Base-by-base conservation (phyloP, 2,329 filamentous ascomycete species). In the Fusarium nodosum region DNA sequence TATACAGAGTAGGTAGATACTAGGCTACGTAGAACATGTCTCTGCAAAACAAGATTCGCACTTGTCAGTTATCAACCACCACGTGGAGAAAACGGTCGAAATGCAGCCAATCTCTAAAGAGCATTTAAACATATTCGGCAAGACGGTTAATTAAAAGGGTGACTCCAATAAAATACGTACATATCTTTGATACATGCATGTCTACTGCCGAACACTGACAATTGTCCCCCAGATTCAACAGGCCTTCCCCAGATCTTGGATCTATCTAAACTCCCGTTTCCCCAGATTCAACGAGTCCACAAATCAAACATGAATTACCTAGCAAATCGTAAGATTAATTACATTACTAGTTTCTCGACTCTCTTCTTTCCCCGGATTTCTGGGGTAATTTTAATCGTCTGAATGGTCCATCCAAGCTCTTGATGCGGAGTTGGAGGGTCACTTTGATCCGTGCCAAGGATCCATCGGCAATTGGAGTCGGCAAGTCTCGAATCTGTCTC, bases 381-480 rank as follows among this genome's bases (percentile, higher is more conserved):
- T 57, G 62, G 63, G 66, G 59, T 68, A 56, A 47, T 58, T 52
- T 47, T 28, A 28, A 13, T 36, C 36, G 26, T 44, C 31, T 68
- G 45, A 56, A 68, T 52, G 58, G 63, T 60, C 36, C 54, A 36
- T 39, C n/a, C 41, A 36, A 24, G 30, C 55, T 36, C 34, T 33
- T n/a, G 26, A 28, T 65, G 62, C 39, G 50, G 66, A 62, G 54
- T 30, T 62, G 53, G 60, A 63, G 57, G 58, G 58, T 55, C 53
- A 28, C 22, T 48, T 24, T 70, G 68, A 68, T 53, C 64, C 59
- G 70, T 73, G 71, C 72, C 70, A 70, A 66, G 68, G 36, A 56
- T 31, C 26, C 26, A 28, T 74, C 72, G 72, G 72, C 72, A 74
- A 56, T 74, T 74, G 60, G 46, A 66, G 70, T 74, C 72, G 72